Conservation (phyloP, 495 filamentous ascomycete species). For the Geopyxis carbonaria region DNA sequence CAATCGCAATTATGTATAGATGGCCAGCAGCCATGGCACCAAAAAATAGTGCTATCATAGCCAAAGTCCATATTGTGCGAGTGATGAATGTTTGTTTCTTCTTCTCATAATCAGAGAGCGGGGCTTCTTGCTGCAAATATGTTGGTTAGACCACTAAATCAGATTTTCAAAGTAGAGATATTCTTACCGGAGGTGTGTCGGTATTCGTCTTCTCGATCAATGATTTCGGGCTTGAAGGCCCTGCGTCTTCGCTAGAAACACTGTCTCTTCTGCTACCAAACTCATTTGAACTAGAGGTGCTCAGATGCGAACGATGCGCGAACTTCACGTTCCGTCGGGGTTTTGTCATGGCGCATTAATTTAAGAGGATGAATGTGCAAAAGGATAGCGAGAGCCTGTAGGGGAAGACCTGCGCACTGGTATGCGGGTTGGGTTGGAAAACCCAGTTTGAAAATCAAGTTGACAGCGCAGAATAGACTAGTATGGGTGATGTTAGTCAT, state of each 20-base stretch:
- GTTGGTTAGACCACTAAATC: no score
- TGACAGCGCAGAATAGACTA: no score
- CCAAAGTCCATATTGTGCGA: constrained; percentile 90
- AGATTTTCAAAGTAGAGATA: not conserved
- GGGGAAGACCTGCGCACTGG: no score
- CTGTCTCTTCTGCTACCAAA: constrained; percentile 51
- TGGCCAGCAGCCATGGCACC: constrained; percentile 80
- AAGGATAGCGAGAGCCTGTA: no score
- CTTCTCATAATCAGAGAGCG: constrained; percentile 76
- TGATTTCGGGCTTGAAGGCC: constrained; percentile 9
- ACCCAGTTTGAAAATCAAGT: no score
- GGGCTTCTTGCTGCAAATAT: constrained; percentile 28
- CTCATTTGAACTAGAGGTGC: constrained; percentile 14
- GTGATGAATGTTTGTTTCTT: constrained; percentile 98
- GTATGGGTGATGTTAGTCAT: no score
- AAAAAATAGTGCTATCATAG: constrained; percentile 95
- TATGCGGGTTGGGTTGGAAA: no score
- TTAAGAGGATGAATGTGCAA: no score
- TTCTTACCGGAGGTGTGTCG: constrained; percentile 1
- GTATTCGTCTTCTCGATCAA: constrained; percentile 4
- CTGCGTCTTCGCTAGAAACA: constrained; percentile 39
- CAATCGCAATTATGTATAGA: constrained; percentile 84
- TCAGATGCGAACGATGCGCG: constrained; percentile 36
- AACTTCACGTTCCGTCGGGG: constrained; percentile 73
- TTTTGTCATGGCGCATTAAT: constrained; percentile 58